Percentiles rank a stretch among this genome's conserved stretches.
phyloP scores from a whole-genome alignment of 441 rosid genomes.

The Euphorbia corollata region DNA sequence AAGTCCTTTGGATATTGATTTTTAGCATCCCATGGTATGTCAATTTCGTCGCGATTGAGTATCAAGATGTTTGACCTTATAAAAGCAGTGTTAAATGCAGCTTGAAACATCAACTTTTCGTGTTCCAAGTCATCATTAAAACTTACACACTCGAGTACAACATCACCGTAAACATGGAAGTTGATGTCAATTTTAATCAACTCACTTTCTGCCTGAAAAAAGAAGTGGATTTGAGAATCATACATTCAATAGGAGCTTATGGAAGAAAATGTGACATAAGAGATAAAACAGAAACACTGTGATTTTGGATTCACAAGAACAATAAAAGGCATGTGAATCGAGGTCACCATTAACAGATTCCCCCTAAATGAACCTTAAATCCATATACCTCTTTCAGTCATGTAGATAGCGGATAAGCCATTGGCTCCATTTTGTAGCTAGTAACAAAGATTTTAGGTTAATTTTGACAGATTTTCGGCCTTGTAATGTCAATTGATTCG shows the following conservation, averaged over 20 bases:
- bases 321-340: neutral
- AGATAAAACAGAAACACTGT: neutral
- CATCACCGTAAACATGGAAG: slow-evolving; percentile 81
- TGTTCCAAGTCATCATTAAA: slow-evolving; percentile 65
- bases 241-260: neutral
- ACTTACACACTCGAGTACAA: slow-evolving; percentile 81
- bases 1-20: slow-evolving; percentile 76
- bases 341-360: slow-evolving; percentile 1
- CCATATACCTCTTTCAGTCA: neutral
- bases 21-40: slow-evolving; percentile 71
- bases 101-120: slow-evolving; percentile 77
- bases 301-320: neutral
- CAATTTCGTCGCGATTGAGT: slow-evolving; percentile 86
- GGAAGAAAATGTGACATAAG: neutral
- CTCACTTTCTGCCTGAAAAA: slow-evolving; percentile 72
- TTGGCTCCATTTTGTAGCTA: neutral
- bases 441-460: neutral
- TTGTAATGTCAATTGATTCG: neutral
- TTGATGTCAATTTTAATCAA: slow-evolving; percentile 82
- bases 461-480: neutral
- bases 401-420: neutral
- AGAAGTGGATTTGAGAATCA: slow-evolving; percentile 16
- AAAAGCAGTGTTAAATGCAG: slow-evolving; percentile 86
- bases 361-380: neutral
- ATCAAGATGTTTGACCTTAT: slow-evolving; percentile 90